These are phyloP conservation scores for Eragrostis curvula DNA, from an alignment of 176 grass and related monocot species.

Conservation along the genomic window DNA sequence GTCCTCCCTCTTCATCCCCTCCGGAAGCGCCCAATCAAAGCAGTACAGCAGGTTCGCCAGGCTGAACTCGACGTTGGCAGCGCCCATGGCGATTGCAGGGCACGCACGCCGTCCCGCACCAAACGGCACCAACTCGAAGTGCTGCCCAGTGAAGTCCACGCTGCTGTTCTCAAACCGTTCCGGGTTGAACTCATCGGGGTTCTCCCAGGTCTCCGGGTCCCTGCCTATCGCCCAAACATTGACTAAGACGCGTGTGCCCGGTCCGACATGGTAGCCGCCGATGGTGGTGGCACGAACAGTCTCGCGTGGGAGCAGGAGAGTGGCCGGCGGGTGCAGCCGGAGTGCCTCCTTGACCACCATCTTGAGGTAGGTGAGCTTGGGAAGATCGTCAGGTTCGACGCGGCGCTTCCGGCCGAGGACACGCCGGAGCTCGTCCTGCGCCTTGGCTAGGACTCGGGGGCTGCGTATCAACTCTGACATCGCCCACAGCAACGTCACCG, in stretches of 20 bases:
- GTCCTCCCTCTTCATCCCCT: conserved; percentile 18
- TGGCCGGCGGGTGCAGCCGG: conserved; percentile 33
- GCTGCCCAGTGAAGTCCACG: conserved; percentile 30
- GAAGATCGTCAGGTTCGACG: background rate
- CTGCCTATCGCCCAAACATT: conserved; percentile 50
- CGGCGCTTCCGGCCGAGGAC: background rate
- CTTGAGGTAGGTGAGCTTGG: conserved; percentile 30
- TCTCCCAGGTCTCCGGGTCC: conserved; percentile 42
- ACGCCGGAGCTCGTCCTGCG: conserved; percentile 27
- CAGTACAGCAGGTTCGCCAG: conserved; percentile 42
- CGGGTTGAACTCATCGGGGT: conserved; percentile 39
- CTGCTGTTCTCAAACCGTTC: conserved; percentile 24
- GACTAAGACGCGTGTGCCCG: background rate
- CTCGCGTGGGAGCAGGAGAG: conserved; percentile 32
- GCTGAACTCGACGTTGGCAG: conserved; percentile 18
- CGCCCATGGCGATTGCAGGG: conserved; percentile 27
- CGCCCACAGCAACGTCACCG: conserved; percentile 21
- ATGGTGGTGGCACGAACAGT: background rate
- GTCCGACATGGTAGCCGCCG: conserved; percentile 28
- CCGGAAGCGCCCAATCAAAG: conserved; percentile 47
- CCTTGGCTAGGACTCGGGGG: conserved; percentile 16
- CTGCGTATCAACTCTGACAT: conserved; percentile 40
- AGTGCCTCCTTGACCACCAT: conserved; percentile 39
- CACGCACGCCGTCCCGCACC: conserved; percentile 41
- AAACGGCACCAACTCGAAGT: conserved; percentile 42